Conservation (phyloP, 2,329 filamentous ascomycete genomes). For the Alternaria burnsii region DNA sequence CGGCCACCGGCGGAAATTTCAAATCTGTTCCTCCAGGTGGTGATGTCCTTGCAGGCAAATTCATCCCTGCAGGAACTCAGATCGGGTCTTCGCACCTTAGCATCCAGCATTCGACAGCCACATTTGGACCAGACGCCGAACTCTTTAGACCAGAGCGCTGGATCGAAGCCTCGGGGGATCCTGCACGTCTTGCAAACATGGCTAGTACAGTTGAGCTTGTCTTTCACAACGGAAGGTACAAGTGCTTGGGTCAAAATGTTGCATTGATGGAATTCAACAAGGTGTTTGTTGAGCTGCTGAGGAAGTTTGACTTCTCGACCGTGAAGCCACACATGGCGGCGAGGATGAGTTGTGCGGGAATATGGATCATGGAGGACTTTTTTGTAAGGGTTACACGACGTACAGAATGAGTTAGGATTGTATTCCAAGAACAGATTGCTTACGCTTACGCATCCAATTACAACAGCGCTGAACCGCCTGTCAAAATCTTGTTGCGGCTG, state of each 20-base stretch:
- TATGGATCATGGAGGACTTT: slow-evolving; percentile 7
- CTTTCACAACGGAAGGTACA: slow-evolving; percentile 39
- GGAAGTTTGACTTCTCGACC: neutral
- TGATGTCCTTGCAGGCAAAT: slow-evolving; percentile 27
- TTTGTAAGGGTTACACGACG: neutral
- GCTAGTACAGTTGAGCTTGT: slow-evolving; percentile 27
- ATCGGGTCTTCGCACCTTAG: slow-evolving; percentile 18
- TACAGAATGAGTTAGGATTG: neutral
- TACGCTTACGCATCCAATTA: neutral
- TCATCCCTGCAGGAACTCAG: slow-evolving; percentile 36
- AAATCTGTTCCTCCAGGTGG: slow-evolving; percentile 42
- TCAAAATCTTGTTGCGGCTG: neutral
- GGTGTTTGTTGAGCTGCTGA: slow-evolving; percentile 33
- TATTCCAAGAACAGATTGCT: too few species aligned
- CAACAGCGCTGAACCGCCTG: neutral
- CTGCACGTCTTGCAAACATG: slow-evolving; percentile 41
- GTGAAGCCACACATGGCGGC: neutral
- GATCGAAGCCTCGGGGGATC: slow-evolving; percentile 34
- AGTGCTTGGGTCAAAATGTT: slow-evolving; percentile 37
- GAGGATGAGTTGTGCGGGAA: neutral
- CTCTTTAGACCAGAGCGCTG: slow-evolving; percentile 32
- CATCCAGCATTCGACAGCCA: slow-evolving; percentile 23
- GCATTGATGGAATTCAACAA: slow-evolving; percentile 46
- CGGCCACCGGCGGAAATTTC: slow-evolving; percentile 40
- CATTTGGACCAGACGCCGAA: slow-evolving; percentile 30